phyloP scores from a whole-genome alignment of 1,139 yeast species.

The Meyerozyma elateridarum region DNA sequence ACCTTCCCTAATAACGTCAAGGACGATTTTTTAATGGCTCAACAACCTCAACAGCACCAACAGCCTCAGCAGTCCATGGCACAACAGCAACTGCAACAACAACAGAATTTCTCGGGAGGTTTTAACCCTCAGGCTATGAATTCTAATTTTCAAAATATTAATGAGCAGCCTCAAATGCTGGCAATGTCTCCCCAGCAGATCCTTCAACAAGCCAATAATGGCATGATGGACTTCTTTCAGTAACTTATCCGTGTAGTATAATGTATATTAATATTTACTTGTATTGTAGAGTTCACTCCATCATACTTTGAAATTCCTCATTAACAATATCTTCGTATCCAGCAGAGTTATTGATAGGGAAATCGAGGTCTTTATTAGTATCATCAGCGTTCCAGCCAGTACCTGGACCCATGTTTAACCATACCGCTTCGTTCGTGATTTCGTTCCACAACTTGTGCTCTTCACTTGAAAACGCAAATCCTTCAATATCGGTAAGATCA shows the following conservation, averaged over 20 bases:
- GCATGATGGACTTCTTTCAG: slow-evolving; percentile 15
- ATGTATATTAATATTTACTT: slow-evolving; percentile 1
- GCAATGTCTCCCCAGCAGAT: slow-evolving; percentile 40
- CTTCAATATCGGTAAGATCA: slow-evolving; percentile 42
- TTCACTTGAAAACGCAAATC: slow-evolving; percentile 39
- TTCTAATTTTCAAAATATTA: slow-evolving; percentile 1
- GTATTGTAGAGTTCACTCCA: no score
- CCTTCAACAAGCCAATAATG: slow-evolving; percentile 25
- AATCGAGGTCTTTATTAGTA: slow-evolving; percentile 5
- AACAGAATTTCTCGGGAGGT: slow-evolving; percentile 1
- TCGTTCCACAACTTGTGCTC: slow-evolving; percentile 73
- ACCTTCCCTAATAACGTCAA: not conserved
- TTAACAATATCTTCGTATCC: slow-evolving; percentile 38
- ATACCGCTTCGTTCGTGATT: slow-evolving; percentile 67
- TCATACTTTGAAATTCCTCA: slow-evolving; percentile 36
- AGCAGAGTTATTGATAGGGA: slow-evolving; percentile 11
- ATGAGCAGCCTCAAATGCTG: slow-evolving; percentile 7
- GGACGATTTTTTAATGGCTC: slow-evolving; percentile 3
- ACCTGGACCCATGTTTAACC: slow-evolving; percentile 38
- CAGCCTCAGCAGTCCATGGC: slow-evolving; percentile 5
- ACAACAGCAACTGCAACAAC: slow-evolving; percentile 7
- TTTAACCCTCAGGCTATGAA: slow-evolving; percentile 1
- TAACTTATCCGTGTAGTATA: slow-evolving; percentile 3
- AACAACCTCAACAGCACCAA: slow-evolving; percentile 3
- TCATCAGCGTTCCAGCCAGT: not conserved